Percentiles rank a stretch among this genome's conserved stretches.
Conservation (phyloP, 441 rosid species). For the Populus hybrid region DNA sequence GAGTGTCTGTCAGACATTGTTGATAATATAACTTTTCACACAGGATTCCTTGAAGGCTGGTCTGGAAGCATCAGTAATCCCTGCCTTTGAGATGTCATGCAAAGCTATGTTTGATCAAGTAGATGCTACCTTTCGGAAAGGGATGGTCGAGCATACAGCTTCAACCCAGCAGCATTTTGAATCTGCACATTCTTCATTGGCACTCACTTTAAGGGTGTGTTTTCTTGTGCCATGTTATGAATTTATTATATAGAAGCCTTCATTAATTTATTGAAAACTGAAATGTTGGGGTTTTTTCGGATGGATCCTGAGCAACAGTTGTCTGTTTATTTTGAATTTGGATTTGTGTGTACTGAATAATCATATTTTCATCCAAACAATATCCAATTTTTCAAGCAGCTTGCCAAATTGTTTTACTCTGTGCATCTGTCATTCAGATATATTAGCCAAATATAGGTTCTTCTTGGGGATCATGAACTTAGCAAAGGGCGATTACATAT, state of each 20-base stretch:
- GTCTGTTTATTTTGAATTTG: neutral
- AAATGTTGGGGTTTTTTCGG: neutral
- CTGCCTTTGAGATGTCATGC: slow-evolving; percentile 78
- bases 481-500: neutral
- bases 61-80: slow-evolving; percentile 65
- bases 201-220: slow-evolving; percentile 57
- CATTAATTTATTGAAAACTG: neutral
- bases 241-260: neutral
- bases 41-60: slow-evolving; percentile 66
- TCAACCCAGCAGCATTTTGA: slow-evolving; percentile 71
- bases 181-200: slow-evolving; percentile 56
- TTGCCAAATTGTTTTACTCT: neutral
- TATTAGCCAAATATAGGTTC: neutral
- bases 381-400: neutral
- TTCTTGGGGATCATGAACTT: neutral
- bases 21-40: neutral
- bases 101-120: slow-evolving; percentile 79
- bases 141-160: slow-evolving; percentile 51
- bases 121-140: slow-evolving; percentile 60
- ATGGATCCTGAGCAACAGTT: neutral
- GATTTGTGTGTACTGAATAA: neutral
- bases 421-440: neutral
- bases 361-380: neutral
- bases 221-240: neutral
- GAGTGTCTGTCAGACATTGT: neutral